Evolutionary conservation across 176 grass and related monocot genomes (phyloP).

Genomic region (Hordeum marinum): DNA sequence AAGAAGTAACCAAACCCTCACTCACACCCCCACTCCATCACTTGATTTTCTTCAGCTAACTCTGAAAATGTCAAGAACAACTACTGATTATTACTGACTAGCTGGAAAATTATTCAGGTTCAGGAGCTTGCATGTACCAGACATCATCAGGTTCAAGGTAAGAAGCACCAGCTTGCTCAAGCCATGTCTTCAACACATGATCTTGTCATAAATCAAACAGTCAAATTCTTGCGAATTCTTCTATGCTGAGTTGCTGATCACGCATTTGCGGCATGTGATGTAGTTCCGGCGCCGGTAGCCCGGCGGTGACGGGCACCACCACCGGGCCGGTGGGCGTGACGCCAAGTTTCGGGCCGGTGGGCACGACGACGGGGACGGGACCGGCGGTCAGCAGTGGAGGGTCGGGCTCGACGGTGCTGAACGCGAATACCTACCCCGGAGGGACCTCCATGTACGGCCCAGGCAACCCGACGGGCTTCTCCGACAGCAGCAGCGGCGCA

Average conservation of each 20-base stretch:
- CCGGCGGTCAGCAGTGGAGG: conserved; percentile 25
- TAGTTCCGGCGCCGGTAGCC: conserved; percentile 42
- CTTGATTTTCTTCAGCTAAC: not conserved
- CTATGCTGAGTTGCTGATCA: not conserved
- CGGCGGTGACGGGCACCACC: conserved; percentile 22
- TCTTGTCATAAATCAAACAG: not conserved
- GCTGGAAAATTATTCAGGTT: conserved; percentile 40
- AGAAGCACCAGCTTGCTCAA: not conserved
- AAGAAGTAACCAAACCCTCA: conserved; percentile 54
- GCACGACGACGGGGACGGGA: conserved; percentile 8
- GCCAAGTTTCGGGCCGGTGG: not conserved
- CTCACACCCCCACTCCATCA: not conserved
- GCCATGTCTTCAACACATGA: not conserved
- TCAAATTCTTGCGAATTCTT: not conserved
- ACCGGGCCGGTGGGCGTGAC: conserved; percentile 12
- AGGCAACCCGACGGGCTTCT: conserved; percentile 36
- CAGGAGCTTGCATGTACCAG: conserved; percentile 58
- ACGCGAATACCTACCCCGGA: conserved; percentile 42
- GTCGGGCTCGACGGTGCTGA: conserved; percentile 68
- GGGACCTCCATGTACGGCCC: conserved; percentile 55
- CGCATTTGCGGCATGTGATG: not conserved
- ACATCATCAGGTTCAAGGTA: conserved; percentile 72
- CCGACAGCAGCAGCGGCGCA: conserved; percentile 4
- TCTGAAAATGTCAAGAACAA: not conserved
- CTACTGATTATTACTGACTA: not conserved